Percentiles rank a stretch among this genome's conserved stretches.
phyloP scores from a whole-genome alignment of 164 flowering plant genomes.

The Amborella trichopoda region DNA sequence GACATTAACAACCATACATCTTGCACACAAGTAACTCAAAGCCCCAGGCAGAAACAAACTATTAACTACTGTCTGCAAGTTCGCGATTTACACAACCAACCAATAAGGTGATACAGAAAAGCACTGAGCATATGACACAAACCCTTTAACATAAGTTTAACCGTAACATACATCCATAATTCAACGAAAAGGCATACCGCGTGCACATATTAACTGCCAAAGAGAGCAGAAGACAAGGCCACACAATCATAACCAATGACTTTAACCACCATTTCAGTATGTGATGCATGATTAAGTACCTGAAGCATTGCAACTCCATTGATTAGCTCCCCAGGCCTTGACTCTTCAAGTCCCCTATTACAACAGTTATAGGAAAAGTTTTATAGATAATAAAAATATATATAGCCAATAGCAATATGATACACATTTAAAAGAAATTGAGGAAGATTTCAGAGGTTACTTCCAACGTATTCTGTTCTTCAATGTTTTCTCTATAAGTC shows the following conservation, averaged over 20 bases:
- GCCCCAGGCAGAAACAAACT: no score
- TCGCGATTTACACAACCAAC: no score
- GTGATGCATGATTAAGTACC: conserved; percentile 45
- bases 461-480: conserved; percentile 94
- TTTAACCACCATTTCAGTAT: not conserved
- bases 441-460: conserved; percentile 23
- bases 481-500: conserved; percentile 87
- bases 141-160: not conserved
- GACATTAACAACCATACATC: no score
- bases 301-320: conserved; percentile 37
- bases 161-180: not conserved
- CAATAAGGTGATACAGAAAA: not conserved
- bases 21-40: no score
- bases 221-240: not conserved
- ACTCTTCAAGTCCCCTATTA: conserved; percentile 58
- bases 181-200: not conserved
- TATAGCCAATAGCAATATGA: not conserved
- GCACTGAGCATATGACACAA: not conserved
- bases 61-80: no score
- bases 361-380: not conserved
- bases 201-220: not conserved
- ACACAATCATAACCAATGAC: not conserved
- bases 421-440: not conserved
- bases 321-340: conserved; percentile 47
- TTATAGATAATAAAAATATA: not conserved